Evolutionary conservation across 805 yeast species (phyloP).

Genomic region (Yarrowia osloensis): DNA sequence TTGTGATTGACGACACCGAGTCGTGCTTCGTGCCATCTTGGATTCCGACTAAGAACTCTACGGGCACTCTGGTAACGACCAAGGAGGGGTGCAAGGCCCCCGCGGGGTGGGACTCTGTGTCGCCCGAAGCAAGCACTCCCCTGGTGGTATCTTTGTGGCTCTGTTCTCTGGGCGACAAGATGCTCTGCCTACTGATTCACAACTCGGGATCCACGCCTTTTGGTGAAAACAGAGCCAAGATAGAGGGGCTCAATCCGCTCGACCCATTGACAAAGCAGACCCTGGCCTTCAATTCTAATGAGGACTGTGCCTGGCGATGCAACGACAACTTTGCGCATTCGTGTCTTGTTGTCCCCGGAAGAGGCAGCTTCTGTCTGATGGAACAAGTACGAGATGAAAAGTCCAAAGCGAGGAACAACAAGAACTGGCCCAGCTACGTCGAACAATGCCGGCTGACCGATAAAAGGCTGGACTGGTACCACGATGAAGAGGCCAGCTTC

Average conservation of each 20-base stretch:
- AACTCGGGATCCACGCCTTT: conserved; percentile 17
- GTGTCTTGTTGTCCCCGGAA: conserved; percentile 1
- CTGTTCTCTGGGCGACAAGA: background rate
- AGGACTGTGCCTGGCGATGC: background rate
- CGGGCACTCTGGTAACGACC: background rate
- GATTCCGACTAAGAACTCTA: background rate
- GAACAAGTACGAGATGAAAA: background rate
- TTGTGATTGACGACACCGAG: conserved; percentile 22
- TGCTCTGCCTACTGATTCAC: background rate
- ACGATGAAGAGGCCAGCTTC: background rate
- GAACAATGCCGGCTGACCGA: background rate
- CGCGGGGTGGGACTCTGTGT: background rate
- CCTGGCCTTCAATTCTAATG: background rate
- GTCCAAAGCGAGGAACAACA: background rate
- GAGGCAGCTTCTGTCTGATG: background rate
- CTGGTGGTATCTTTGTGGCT: background rate
- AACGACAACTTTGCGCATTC: background rate
- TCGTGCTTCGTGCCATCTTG: conserved; percentile 1
- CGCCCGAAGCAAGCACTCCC: background rate
- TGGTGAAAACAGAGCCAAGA: background rate
- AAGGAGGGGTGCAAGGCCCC: background rate
- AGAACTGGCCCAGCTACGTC: background rate
- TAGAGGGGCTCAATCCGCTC: background rate
- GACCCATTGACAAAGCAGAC: background rate
- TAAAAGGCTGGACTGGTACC: background rate